Percentiles rank a stretch among this genome's conserved stretches.
Conservation (phyloP, 306 rosid species). For the Citrullus amarus region DNA sequence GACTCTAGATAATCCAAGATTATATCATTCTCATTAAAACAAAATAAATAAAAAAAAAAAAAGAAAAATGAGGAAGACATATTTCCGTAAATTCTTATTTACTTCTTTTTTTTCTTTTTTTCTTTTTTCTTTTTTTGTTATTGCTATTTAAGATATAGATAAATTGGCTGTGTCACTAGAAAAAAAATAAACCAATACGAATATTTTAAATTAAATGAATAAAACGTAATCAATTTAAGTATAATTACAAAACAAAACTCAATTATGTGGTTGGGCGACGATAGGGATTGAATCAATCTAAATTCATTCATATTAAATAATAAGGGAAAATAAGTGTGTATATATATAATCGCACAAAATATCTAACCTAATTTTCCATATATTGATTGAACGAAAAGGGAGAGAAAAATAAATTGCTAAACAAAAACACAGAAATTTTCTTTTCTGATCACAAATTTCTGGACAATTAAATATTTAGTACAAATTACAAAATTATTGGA, state of each 20-base stretch:
- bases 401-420: background rate
- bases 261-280: background rate
- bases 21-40: background rate
- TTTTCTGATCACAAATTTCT: background rate
- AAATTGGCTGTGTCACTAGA: too few species aligned
- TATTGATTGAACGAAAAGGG: background rate
- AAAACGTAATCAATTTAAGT: background rate
- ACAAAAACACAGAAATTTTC: background rate
- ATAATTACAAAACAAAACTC: background rate
- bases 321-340: too few species aligned
- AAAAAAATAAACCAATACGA: too few species aligned
- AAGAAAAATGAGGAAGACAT: background rate
- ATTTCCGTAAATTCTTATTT: background rate
- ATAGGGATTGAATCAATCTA: background rate
- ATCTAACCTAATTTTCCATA: background rate
- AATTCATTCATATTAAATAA: background rate
- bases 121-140: too few species aligned
- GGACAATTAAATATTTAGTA: background rate
- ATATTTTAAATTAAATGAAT: background rate
- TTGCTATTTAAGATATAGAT: too few species aligned
- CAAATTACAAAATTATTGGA: background rate
- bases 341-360: background rate
- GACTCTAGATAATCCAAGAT: background rate
- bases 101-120: too few species aligned
- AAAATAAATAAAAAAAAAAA: background rate